Evolutionary conservation across 2,329 filamentous ascomycete genomes (phyloP).

Genomic region (Aspergillus brunneoviolaceus): DNA sequence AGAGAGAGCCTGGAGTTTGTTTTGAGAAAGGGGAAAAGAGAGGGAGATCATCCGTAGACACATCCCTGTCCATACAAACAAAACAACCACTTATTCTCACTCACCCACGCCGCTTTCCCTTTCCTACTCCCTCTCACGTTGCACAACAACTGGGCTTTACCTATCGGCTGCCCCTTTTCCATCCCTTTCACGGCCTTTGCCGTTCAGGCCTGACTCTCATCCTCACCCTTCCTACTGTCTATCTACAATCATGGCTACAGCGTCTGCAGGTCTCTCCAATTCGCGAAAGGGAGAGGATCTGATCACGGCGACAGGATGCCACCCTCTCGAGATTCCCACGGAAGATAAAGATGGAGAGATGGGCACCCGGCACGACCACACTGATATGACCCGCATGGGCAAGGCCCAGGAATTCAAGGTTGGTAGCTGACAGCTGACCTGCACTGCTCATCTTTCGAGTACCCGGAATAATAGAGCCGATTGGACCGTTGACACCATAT

Average conservation of each 20-base stretch:
- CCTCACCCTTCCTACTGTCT: not conserved
- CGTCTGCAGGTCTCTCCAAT: not conserved
- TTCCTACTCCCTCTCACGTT: not conserved
- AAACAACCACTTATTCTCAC: not conserved
- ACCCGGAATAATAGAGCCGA: not conserved
- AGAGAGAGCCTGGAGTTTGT: not conserved
- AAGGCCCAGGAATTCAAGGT: slow-evolving; percentile 33
- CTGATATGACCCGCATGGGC: slow-evolving; percentile 34
- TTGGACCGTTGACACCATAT: slow-evolving; percentile 1
- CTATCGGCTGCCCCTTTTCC: not conserved
- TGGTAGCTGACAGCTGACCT: not conserved
- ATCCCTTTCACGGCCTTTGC: not conserved
- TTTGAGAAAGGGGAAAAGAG: too few relatives aligned
- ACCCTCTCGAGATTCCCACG: slow-evolving; percentile 8
- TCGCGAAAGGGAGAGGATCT: slow-evolving; percentile 2
- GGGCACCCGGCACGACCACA: slow-evolving; percentile 22
- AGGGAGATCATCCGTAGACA: too few relatives aligned
- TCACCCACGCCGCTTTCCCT: not conserved
- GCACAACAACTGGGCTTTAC: not conserved
- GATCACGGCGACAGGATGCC: not conserved
- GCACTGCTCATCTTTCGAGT: not conserved
- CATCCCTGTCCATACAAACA: not conserved
- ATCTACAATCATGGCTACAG: not conserved
- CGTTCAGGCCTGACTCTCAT: not conserved
- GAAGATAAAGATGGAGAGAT: not conserved